phyloP scores from a whole-genome alignment of 306 rosid species.

The Myrica gale region DNA sequence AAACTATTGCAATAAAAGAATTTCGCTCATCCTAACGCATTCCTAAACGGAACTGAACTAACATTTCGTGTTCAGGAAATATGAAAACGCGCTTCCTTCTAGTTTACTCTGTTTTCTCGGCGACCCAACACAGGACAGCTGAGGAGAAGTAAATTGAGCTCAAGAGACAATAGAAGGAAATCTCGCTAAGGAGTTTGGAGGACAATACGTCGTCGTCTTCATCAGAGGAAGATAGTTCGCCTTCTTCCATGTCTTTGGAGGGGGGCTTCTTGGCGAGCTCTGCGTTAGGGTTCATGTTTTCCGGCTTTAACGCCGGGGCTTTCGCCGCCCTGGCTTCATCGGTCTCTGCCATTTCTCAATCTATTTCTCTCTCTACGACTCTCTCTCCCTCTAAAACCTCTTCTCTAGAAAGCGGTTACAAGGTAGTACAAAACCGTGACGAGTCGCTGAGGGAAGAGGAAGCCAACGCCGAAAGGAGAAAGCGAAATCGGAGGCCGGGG shows the following conservation, averaged over 20 bases:
- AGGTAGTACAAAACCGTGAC: neutral
- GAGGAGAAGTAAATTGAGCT: neutral
- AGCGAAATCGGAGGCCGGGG: too few species aligned
- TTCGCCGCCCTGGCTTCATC: slow-evolving; percentile 27
- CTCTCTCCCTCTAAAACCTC: neutral
- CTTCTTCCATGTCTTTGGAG: slow-evolving; percentile 70
- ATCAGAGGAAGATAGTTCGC: slow-evolving; percentile 72
- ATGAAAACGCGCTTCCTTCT: neutral
- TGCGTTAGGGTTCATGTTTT: slow-evolving; percentile 20
- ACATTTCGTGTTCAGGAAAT: neutral
- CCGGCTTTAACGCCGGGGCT: slow-evolving; percentile 26
- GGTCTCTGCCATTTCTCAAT: slow-evolving; percentile 31
- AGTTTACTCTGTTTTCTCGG: neutral
- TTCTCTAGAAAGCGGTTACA: neutral
- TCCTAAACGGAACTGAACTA: neutral
- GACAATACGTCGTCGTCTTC: slow-evolving; percentile 40
- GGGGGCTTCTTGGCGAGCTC: slow-evolving; percentile 28
- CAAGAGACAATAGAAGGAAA: neutral
- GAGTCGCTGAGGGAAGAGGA: neutral
- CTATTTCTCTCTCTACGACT: slow-evolving; percentile 2
- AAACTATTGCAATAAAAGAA: neutral
- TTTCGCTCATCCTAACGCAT: neutral
- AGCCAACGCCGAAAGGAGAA: neutral
- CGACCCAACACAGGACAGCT: slow-evolving; percentile 14
- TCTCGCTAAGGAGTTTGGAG: slow-evolving; percentile 24